Evolutionary conservation across 2,329 filamentous ascomycete genomes (phyloP).

Genomic region (Grosmannia clavigera): DNA sequence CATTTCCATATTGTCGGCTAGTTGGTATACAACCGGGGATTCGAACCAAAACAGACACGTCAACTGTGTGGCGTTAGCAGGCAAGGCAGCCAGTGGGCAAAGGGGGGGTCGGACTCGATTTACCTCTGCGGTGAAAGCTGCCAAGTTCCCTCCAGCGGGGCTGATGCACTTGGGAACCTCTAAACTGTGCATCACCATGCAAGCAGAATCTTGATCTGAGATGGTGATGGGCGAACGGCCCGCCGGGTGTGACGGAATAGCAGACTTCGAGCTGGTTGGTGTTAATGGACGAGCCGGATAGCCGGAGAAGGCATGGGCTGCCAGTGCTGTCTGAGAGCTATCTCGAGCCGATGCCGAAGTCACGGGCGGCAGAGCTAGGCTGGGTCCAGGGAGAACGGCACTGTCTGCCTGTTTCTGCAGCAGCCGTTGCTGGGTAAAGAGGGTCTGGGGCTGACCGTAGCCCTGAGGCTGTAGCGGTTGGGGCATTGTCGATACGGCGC

Average conservation of each 20-base stretch:
- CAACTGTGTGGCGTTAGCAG: conserved; percentile 42
- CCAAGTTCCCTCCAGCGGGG: conserved; percentile 59
- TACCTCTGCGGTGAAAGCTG: conserved; percentile 77
- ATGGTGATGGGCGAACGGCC: conserved; percentile 17
- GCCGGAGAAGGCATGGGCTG: conserved; percentile 12
- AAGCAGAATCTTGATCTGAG: conserved; percentile 24
- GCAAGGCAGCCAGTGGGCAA: background rate
- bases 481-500: background rate
- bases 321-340: conserved; percentile 11
- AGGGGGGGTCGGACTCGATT: conserved; percentile 10
- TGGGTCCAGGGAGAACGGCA: background rate
- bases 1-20: conserved; percentile 50
- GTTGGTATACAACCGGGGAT: conserved; percentile 63
- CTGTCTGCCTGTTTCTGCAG: background rate
- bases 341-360: conserved; percentile 7
- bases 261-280: conserved; percentile 18
- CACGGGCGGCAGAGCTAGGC: background rate
- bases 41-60: conserved; percentile 98
- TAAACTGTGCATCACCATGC: conserved; percentile 46
- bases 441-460: background rate
- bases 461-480: background rate
- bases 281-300: conserved; percentile 25
- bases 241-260: background rate
- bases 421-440: background rate
- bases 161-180: conserved; percentile 68